Percentiles rank a stretch among this genome's conserved stretches.
Evolutionary conservation across 2,329 filamentous ascomycete species (phyloP).

Genomic region (Penicillium sp.): DNA sequence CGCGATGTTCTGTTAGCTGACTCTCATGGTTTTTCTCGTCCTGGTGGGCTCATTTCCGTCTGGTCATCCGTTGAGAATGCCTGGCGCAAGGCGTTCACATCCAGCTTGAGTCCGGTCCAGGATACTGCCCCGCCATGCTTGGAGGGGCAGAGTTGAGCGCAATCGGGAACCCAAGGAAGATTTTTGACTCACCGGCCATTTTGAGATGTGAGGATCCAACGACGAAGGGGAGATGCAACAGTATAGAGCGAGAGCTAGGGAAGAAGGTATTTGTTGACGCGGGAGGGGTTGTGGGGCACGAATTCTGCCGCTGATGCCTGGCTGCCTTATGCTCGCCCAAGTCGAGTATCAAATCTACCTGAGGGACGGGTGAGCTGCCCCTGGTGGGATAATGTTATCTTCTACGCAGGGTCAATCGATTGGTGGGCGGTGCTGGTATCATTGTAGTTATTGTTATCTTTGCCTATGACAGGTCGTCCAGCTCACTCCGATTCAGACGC

Average conservation of each 20-base stretch:
- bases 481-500: conserved; percentile 61
- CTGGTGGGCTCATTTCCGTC: conserved; percentile 1
- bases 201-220: conserved; percentile 27
- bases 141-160: conserved; percentile 6
- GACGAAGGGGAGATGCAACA: conserved; percentile 22
- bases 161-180: not conserved
- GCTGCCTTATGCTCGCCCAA: conserved; percentile 15
- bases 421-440: too few relatives aligned
- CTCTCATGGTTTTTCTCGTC: not conserved
- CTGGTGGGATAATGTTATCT: conserved; percentile 1
- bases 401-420: conserved; percentile 8
- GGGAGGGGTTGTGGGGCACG: conserved; percentile 25
- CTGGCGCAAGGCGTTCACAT: conserved; percentile 18
- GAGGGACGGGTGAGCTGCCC: too few relatives aligned
- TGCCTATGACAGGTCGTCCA: not conserved
- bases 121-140: not conserved
- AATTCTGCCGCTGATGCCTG: conserved; percentile 24
- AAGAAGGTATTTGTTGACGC: conserved; percentile 27
- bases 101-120: not conserved
- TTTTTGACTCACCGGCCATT: conserved; percentile 35
- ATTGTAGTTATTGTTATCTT: conserved; percentile 20
- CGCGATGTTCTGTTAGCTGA: conserved; percentile 14
- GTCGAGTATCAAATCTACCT: conserved; percentile 7
- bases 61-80: conserved; percentile 2
- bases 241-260: conserved; percentile 13